Conservation (phyloP, 495 filamentous ascomycete genomes). For the Haplographium delicatum region DNA sequence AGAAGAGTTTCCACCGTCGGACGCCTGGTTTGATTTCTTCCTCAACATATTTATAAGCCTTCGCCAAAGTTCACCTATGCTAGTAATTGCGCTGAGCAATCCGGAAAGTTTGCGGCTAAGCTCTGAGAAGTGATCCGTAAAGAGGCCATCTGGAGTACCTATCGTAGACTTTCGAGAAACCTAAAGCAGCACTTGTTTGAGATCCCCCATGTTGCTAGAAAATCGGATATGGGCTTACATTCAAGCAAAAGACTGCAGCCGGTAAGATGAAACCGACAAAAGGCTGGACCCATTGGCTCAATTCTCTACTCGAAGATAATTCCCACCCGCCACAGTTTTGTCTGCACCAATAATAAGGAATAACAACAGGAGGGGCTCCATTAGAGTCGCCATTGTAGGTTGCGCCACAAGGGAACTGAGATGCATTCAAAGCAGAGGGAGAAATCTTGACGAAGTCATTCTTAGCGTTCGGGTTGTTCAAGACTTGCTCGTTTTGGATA, state of each 20-base stretch:
- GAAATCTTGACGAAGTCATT: neutral
- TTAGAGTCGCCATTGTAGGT: conserved; percentile 24
- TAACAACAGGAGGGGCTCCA: conserved; percentile 27
- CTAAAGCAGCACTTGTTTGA: neutral
- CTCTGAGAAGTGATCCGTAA: conserved; percentile 5
- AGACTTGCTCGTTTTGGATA: neutral
- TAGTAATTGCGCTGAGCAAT: too few species aligned
- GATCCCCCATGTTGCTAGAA: too few species aligned
- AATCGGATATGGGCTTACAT: conserved; percentile 17
- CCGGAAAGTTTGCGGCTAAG: too few species aligned
- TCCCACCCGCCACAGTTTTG: conserved; percentile 18
- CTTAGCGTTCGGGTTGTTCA: neutral
- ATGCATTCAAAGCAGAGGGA: neutral
- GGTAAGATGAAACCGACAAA: conserved; percentile 25
- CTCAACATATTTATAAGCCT: too few species aligned
- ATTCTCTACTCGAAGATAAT: conserved; percentile 5
- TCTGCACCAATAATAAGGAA: conserved; percentile 17
- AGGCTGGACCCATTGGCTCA: conserved; percentile 18
- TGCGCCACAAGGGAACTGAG: conserved; percentile 33
- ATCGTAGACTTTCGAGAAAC: conserved; percentile 6
- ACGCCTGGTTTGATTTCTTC: too few species aligned
- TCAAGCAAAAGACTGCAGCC: conserved; percentile 24
- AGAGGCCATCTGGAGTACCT: conserved; percentile 1
- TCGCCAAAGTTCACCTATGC: too few species aligned
- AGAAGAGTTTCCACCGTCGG: too few species aligned